These are phyloP conservation scores for Puccinia horiana DNA, from an alignment of 1,284 basidiomycete genomes.

Conservation along the genomic window DNA sequence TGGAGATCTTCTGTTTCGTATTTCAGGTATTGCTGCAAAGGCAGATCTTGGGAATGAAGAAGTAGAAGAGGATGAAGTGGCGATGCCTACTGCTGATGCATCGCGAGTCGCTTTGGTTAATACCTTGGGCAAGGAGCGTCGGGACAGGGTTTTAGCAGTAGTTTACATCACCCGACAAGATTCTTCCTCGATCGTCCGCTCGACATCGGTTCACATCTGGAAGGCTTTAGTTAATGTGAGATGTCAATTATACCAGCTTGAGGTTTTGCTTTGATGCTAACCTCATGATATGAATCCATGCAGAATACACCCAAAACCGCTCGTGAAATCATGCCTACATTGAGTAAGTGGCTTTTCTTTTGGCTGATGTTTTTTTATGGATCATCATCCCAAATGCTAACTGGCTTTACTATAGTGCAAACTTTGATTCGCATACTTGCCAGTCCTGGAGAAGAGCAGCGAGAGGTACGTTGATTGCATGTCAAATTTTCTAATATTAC, in stretches of 20 bases:
- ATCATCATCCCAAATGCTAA: background rate
- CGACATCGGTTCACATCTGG: conserved; percentile 95
- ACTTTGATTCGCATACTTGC: conserved; percentile 47
- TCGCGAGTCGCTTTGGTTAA: conserved; percentile 83
- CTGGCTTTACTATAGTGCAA: conserved; percentile 31
- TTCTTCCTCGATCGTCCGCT: conserved; percentile 82
- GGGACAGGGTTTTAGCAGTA: conserved; percentile 85
- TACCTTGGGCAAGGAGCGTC: conserved; percentile 81
- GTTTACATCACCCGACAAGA: conserved; percentile 94
- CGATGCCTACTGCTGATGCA: conserved; percentile 66
- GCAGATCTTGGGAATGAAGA: conserved; percentile 73
- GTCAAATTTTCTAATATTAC: background rate
- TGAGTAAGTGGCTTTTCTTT: conserved; percentile 65
- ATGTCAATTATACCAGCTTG: background rate
- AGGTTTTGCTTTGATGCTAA: background rate
- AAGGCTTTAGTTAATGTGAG: conserved; percentile 80
- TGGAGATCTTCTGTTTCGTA: conserved; percentile 92
- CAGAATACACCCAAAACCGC: conserved; percentile 64
- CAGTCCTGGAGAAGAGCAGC: conserved; percentile 45
- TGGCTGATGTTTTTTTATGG: background rate
- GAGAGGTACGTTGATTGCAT: conserved; percentile 25
- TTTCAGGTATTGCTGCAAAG: conserved; percentile 96
- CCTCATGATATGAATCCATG: background rate
- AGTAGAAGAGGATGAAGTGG: conserved; percentile 66
- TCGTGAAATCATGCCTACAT: conserved; percentile 87